phyloP scores from a whole-genome alignment of 1,284 basidiomycete species.

The Spongiforma sp. region DNA sequence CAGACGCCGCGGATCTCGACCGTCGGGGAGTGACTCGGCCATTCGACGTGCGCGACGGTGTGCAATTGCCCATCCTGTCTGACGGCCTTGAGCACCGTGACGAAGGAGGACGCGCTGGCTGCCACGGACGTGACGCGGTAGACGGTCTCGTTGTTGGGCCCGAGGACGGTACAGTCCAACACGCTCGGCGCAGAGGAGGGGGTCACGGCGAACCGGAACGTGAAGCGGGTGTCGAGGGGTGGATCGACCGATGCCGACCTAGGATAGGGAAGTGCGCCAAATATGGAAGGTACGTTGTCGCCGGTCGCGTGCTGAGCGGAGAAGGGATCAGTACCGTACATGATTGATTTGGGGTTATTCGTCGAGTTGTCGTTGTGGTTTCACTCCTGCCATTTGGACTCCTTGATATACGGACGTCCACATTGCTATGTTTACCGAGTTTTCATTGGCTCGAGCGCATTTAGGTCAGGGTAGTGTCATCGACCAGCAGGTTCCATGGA shows the following conservation, averaged over 20 bases:
- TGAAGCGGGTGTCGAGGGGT: neutral
- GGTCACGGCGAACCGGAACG: neutral
- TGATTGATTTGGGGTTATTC: neutral
- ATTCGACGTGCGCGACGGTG: constrained; percentile 62
- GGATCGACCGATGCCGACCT: neutral
- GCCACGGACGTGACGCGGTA: constrained; percentile 39
- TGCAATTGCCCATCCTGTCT: constrained; percentile 37
- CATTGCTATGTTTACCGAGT: too few relatives aligned
- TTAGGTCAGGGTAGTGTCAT: too few relatives aligned
- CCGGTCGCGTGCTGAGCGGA: constrained; percentile 8
- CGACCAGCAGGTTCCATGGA: too few relatives aligned
- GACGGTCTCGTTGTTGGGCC: constrained; percentile 47
- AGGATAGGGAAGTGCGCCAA: constrained; percentile 3
- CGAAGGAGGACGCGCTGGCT: neutral
- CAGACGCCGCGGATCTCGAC: constrained; percentile 59
- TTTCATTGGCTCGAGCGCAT: too few relatives aligned
- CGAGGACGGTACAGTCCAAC: constrained; percentile 41
- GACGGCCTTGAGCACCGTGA: constrained; percentile 55
- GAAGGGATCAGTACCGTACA: constrained; percentile 6
- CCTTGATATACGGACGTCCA: too few relatives aligned
- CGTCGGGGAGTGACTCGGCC: constrained; percentile 52
- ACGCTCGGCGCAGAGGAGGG: neutral
- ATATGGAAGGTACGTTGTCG: constrained; percentile 4
- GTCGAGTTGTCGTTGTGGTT: neutral
- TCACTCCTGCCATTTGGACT: too few relatives aligned